Evolutionary conservation across 805 yeast species (phyloP).

Genomic region (Kodamaea sagamina): DNA sequence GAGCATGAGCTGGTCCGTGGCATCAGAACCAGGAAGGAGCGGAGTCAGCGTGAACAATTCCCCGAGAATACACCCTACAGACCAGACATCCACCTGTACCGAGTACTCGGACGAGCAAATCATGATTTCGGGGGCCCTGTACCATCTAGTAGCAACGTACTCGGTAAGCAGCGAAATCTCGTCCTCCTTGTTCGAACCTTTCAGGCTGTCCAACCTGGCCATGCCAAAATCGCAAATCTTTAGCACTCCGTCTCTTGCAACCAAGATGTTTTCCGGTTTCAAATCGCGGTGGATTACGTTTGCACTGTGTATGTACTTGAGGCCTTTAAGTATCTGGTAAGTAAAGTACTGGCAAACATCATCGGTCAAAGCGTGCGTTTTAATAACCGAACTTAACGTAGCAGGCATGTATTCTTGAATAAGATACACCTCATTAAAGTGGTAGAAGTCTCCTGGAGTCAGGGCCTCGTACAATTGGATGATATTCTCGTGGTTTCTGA

Average conservation of each 20-base stretch:
- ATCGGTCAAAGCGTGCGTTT: constrained; percentile 56
- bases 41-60: constrained; percentile 66
- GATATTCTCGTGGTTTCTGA: constrained; percentile 71
- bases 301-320: constrained; percentile 71
- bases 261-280: constrained; percentile 69
- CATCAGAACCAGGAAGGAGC: constrained; percentile 74
- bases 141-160: constrained; percentile 85
- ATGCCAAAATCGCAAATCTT: constrained; percentile 81
- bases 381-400: constrained; percentile 65
- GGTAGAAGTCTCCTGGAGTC: constrained; percentile 58
- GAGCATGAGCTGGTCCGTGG: constrained; percentile 63
- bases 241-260: constrained; percentile 70
- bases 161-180: constrained; percentile 61
- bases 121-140: constrained; percentile 84
- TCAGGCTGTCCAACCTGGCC: constrained; percentile 49
- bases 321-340: constrained; percentile 69
- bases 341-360: constrained; percentile 71
- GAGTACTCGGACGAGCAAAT: constrained; percentile 70
- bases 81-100: constrained; percentile 79
- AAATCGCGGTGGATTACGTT: constrained; percentile 75
- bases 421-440: constrained; percentile 69
- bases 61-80: constrained; percentile 76
- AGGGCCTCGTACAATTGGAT: constrained; percentile 66
- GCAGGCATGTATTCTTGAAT: constrained; percentile 80
- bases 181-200: constrained; percentile 5